Conservation (phyloP, 441 rosid species). For the Euphorbia celastroides region DNA sequence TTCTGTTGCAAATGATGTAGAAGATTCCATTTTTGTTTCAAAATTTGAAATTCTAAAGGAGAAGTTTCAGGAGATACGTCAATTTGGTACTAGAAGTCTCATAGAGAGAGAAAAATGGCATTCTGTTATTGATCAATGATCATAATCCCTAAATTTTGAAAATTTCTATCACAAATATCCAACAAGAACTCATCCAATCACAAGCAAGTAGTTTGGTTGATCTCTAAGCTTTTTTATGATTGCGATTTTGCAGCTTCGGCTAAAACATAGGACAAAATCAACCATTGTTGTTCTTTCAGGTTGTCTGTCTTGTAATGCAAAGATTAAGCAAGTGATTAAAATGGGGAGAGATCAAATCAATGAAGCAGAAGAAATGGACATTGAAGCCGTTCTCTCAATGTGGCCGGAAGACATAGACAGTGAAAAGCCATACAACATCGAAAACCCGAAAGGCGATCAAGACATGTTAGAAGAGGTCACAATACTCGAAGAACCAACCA, state of each 20-base stretch:
- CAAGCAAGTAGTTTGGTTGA: neutral
- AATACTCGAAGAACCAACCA: constrained; percentile 43
- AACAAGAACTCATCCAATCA: neutral
- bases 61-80: neutral
- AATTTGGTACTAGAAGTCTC: no score
- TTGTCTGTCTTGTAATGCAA: neutral
- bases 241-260: no score
- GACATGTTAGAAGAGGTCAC: constrained; percentile 89
- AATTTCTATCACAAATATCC: neutral
- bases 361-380: constrained; percentile 75
- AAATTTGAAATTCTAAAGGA: neutral
- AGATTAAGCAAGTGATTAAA: constrained; percentile 26
- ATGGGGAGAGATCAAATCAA: constrained; percentile 64
- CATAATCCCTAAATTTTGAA: neutral
- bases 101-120: neutral
- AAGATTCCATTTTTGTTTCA: neutral
- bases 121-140: neutral
- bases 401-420: constrained; percentile 90
- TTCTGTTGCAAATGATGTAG: neutral
- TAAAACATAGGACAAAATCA: neutral
- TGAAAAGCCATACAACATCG: constrained; percentile 87
- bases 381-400: constrained; percentile 83
- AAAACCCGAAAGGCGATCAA: constrained; percentile 67
- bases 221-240: no score
- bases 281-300: neutral